These are phyloP conservation scores for Ustilago trichophora DNA, from an alignment of 1,284 basidiomycete genomes.

Conservation along the genomic window DNA sequence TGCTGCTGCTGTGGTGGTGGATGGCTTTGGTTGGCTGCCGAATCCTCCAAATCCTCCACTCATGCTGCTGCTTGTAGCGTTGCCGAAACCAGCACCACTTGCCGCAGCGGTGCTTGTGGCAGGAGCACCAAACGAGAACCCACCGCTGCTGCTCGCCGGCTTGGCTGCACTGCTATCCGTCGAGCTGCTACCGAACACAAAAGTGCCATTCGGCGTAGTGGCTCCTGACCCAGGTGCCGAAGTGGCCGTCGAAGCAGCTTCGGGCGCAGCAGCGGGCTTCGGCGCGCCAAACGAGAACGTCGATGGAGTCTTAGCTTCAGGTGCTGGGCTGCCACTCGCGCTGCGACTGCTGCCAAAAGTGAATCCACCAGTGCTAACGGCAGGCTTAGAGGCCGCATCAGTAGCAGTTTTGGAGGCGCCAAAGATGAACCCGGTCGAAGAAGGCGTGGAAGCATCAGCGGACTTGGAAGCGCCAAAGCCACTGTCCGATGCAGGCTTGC, in stretches of 20 bases:
- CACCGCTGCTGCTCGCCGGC: neutral
- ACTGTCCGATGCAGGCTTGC: constrained; percentile 26
- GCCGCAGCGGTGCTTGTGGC: neutral
- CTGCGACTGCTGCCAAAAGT: constrained; percentile 22
- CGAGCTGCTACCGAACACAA: constrained; percentile 22
- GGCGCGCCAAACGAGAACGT: constrained; percentile 23
- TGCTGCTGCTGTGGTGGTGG: neutral
- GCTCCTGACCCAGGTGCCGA: constrained; percentile 1
- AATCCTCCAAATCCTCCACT: constrained; percentile 23
- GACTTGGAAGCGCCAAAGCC: constrained; percentile 11
- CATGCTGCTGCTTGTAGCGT: neutral
- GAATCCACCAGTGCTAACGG: constrained; percentile 12
- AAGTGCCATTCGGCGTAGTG: constrained; percentile 16
- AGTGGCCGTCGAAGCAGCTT: neutral
- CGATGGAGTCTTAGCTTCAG: constrained; percentile 8
- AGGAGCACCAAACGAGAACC: constrained; percentile 24
- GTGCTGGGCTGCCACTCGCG: constrained; percentile 15
- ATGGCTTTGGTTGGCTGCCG: constrained; percentile 5
- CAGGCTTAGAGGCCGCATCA: constrained; percentile 12
- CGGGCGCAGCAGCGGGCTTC: constrained; percentile 3
- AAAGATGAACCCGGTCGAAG: constrained; percentile 23
- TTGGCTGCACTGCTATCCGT: neutral
- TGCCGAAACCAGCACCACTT: constrained; percentile 5
- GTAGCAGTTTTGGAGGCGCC: constrained; percentile 13
- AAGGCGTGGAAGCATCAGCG: neutral